Evolutionary conservation across 768 basidiomycete species (phyloP), one percentile per base, ranked within the genome.

Genomic region (Fistulinella prunicolor): DNA sequence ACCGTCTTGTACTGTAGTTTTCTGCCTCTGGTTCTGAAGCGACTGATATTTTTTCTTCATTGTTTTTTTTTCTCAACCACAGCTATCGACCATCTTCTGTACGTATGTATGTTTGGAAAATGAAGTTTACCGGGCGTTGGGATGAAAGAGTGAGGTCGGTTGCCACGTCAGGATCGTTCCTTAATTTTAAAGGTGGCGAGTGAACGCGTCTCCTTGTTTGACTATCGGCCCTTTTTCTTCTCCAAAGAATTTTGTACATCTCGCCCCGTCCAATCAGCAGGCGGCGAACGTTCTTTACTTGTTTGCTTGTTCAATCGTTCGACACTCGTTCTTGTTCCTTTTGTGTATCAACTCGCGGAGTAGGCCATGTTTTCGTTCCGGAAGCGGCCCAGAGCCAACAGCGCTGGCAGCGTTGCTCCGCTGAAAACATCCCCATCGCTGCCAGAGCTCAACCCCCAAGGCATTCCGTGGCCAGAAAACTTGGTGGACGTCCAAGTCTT

Each of bases 381-480:
- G 58, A 87, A 82, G 66, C 73, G 79, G 49, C 69, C 66, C 58
- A 81, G 74, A 72, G 73, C 76, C 69, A 68, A 65, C 58, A 71
- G 76, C 58, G 67, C 74, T 35, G 50, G 51, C 59, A 62, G 62
- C 49, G 61, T 46, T 19, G 69, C 74, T 29, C 69, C 70, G 51
- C 74, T 91, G 44, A 83, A 81, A 59, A 75, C 82, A n/a, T 88
- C 86, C 34, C 85, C 88, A 8, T 91, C 89, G 42, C 77, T 92
- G 30, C 90, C 90, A 48, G 82, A 89, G 61, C 77, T 92, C 56
- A 76, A 72, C 44, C 77, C 83, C 37, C 84, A 82, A 59, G 86
- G 83, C 29, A 86, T 89, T 32, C 85, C 85, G 47, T 93, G 90
- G 90, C 90, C 90, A 20, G 85, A 85, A 68, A 77, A 84, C 67